Evolutionary conservation across 75 land plant genomes (phyloP).

Genomic region (Larix kaempferi): DNA sequence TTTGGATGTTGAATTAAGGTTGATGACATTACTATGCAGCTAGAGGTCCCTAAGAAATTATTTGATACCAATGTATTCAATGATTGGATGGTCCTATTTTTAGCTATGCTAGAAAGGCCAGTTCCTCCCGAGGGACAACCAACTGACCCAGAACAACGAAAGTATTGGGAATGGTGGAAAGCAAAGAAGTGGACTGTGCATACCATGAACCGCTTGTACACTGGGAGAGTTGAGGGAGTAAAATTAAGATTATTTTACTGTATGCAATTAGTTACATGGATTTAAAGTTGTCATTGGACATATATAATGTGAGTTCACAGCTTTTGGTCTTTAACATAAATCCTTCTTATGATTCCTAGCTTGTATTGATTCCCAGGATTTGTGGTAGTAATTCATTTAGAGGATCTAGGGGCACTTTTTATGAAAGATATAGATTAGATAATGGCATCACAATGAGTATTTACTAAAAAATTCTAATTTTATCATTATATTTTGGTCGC

Average conservation of each 20-base stretch:
- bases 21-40: too few species aligned
- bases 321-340: too few species aligned
- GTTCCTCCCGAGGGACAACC: too few species aligned
- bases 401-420: too few species aligned
- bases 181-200: slow-evolving; percentile 98
- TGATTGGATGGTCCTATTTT: slow-evolving; percentile 94
- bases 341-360: too few species aligned
- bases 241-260: background rate
- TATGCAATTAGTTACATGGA: background rate
- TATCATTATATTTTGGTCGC: background rate
- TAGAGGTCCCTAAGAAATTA: slow-evolving; percentile 83
- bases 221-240: slow-evolving; percentile 38
- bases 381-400: too few species aligned
- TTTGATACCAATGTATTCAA: slow-evolving; percentile 72
- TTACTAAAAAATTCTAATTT: background rate
- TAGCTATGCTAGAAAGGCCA: too few species aligned
- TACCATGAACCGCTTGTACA: slow-evolving; percentile 87
- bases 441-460: too few species aligned
- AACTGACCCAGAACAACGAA: slow-evolving; percentile 88
- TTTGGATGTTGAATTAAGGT: too few species aligned
- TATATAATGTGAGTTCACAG: too few species aligned
- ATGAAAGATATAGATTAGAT: background rate
- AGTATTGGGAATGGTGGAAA: slow-evolving; percentile 99
- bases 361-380: too few species aligned
- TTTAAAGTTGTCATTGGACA: too few species aligned